phyloP scores from a whole-genome alignment of 495 filamentous ascomycete genomes.

The Tuber borchii region DNA sequence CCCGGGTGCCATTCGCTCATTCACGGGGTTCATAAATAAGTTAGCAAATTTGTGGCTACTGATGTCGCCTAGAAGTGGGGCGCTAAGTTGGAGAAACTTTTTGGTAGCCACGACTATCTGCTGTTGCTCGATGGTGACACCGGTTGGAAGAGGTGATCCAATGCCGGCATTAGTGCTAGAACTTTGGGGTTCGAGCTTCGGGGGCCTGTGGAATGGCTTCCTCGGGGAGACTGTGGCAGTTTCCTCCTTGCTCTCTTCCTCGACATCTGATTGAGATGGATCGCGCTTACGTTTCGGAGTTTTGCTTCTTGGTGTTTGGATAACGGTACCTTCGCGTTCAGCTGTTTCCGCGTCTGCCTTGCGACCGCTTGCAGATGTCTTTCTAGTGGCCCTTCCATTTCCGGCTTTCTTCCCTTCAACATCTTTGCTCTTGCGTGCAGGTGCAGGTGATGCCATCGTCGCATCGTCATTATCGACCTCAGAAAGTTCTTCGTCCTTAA shows the following conservation, averaged over 20 bases:
- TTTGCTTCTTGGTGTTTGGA: constrained; percentile 20
- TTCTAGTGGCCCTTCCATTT: not conserved
- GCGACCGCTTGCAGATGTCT: not conserved
- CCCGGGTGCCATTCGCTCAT: constrained; percentile 75
- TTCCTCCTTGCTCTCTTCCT: constrained; percentile 23
- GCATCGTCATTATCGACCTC: not conserved
- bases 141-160: constrained; percentile 31
- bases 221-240: constrained; percentile 20
- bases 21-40: constrained; percentile 76
- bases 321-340: not conserved
- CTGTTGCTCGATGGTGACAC: constrained; percentile 33
- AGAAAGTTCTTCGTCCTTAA: constrained; percentile 6
- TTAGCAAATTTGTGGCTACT: constrained; percentile 77
- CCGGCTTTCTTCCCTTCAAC: not conserved
- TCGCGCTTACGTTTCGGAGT: constrained; percentile 26
- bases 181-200: constrained; percentile 28
- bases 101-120: constrained; percentile 41
- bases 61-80: constrained; percentile 78
- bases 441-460: not conserved
- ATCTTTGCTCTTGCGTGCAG: not conserved
- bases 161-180: constrained; percentile 33
- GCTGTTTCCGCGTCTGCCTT: not conserved
- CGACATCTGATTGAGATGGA: constrained; percentile 16
- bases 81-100: constrained; percentile 41
- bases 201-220: constrained; percentile 18